Base-by-base conservation (phyloP, 208 protist species). In the Acanthamoeba royreba region DNA sequence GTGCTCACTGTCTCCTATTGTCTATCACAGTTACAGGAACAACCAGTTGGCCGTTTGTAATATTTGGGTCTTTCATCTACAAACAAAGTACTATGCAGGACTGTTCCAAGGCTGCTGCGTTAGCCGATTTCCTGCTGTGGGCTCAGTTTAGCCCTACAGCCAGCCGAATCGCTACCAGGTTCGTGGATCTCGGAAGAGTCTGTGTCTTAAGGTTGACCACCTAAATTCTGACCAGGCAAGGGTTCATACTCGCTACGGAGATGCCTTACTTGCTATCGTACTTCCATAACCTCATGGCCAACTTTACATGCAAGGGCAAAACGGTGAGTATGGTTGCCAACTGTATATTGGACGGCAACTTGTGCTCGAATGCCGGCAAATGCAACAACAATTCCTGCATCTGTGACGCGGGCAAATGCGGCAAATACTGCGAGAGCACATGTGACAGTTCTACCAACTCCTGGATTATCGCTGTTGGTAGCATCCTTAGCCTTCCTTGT, bases 41-140 rank as follows among this genome's bases (percentile, higher is more conserved):
- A 25, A 42, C 22, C 0, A 49, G 17, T 11, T 81, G 69, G 69
- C 69, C 69, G 69, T 15, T 81, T 13, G 69, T 49, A 4, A 81
- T 42, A 42, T 81, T 81, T n/a, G 40, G 38, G n/a, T 81, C 69
- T 33, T 81, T 81, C 69, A 81, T 81, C 69, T 81, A 81, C 31
- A 33, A 42, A 22, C 69, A 81, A 9, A 22, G 38, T 2, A 11
- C 69, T 19, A 81, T 81, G 69, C 3, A 45, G 11, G 38, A 81
- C 69, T 81, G 69, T 19, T 28, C 69, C 69, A 81, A 81, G 69
- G 69, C 69, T 42, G 31, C 69, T 22, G 69, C 38, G 0, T 42
- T 81, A 2, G 69, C 69, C 69, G 69, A 81, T 19, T 47, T 81
- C 13, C 40, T 81, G 19, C 35, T 42, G 22, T 81, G 69, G 69